Percentiles rank a stretch among this genome's conserved stretches.
These are phyloP conservation scores for Salvia miltiorrhiza DNA, from an alignment of 257 asterid genomes.

Conservation along the genomic window DNA sequence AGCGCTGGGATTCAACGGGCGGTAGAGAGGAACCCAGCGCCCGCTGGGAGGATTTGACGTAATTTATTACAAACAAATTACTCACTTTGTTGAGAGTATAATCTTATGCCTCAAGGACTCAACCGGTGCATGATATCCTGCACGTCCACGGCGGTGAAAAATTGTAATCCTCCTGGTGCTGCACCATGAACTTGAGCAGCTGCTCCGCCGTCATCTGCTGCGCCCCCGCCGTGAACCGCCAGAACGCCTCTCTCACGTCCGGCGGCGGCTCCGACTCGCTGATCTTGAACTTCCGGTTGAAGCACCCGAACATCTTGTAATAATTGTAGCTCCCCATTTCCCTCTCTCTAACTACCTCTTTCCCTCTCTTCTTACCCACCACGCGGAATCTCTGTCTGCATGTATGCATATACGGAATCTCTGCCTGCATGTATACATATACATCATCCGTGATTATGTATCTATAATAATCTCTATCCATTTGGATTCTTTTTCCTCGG, in stretches of 20 bases:
- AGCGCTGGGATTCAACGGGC: too few relatives aligned
- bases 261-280: too few relatives aligned
- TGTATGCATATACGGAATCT: neutral
- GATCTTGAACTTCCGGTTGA: too few relatives aligned
- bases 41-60: too few relatives aligned
- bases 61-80: too few relatives aligned
- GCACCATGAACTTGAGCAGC: constrained; percentile 52
- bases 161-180: constrained; percentile 57
- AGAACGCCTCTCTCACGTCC: too few relatives aligned
- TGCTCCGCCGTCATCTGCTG: constrained; percentile 65
- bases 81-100: constrained; percentile 77
- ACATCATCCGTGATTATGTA: too few relatives aligned
- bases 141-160: constrained; percentile 50
- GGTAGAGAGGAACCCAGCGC: too few relatives aligned
- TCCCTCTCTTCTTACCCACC: constrained; percentile 1
- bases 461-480: too few relatives aligned
- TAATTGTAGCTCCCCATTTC: constrained; percentile 79
- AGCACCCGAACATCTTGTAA: too few relatives aligned
- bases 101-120: constrained; percentile 59
- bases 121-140: constrained; percentile 62
- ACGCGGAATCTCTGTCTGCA: neutral
- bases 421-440: constrained; percentile 13
- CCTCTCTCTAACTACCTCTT: neutral
- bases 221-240: constrained; percentile 46
- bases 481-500: too few relatives aligned